Base-by-base conservation (phyloP, 176 grass and related monocot species). In the Saccharum spontaneum region DNA sequence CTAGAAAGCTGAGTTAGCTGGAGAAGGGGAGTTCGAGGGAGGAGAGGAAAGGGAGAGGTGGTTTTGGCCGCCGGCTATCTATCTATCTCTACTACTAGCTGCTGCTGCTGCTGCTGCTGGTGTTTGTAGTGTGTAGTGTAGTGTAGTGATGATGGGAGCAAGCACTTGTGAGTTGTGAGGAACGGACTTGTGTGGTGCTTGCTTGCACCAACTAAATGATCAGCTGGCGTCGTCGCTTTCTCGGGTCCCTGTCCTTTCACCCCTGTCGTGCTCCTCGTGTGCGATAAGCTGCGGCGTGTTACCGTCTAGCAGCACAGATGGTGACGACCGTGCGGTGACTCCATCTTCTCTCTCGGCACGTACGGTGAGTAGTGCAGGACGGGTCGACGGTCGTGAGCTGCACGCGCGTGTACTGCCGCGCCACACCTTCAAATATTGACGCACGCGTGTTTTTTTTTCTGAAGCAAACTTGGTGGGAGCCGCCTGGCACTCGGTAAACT, bases 191-290 rank as follows among this genome's bases (percentile, higher is more conserved):
- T 75, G 72, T 75, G 72, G 72, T 75, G 72, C 72, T 33, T 52
- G 72, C 14, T 30, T 75, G 63, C 63, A 49, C 72, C 45, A 75
- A 33, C 72, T 75, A 75, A 75, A 75, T 75, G 26, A 75, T 75
- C 72, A 52, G 72, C 72, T 75, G 28, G 24, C 44, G 45, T 30
- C 63, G 28, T 33, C 63, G 63, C 26, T 66, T 66, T 75, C 72
- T 50, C 45, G 45, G 45, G 16, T 33, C 72, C 44, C 16, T 52
- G 45, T 75, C 72, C 72, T 75, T 75, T 75, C 45, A 75, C 26
- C 15, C 15, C 44, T 11, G 49, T 75, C 72, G 72, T 75, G 72
- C 72, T 75, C 72, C 72, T 75, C 72, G 72, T 75, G 72, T 75
- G 15, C 16, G 45, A 75, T 33, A 26, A 50, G 72, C 59, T 11